phyloP scores from a whole-genome alignment of 495 filamentous ascomycete genomes.

The Tuber melanosporum region DNA sequence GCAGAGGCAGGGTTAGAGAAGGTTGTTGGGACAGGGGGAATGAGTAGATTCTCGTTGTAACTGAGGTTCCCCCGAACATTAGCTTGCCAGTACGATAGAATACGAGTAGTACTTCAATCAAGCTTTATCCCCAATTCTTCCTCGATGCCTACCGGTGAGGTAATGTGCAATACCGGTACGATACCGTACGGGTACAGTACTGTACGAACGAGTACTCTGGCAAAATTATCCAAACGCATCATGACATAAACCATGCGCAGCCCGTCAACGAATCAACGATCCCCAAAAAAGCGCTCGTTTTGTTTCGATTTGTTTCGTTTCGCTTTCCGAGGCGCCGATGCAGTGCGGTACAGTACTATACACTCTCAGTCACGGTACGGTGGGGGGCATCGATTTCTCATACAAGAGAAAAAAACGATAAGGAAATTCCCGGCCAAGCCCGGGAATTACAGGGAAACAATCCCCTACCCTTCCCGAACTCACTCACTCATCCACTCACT shows the following conservation, averaged over 20 bases:
- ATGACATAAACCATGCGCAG: constrained; percentile 4
- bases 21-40: neutral
- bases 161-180: neutral
- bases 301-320: neutral
- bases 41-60: neutral
- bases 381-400: no score
- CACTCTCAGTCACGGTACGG: no score
- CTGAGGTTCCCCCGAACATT: no score
- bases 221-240: neutral
- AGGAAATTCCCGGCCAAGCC: constrained; percentile 1
- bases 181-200: no score
- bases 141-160: neutral
- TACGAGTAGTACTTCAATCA: no score
- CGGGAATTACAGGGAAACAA: neutral
- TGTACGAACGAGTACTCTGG: no score
- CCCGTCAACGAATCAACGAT: neutral
- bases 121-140: neutral
- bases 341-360: neutral
- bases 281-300: neutral
- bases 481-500: constrained; percentile 3
- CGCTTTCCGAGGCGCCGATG: neutral
- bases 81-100: no score
- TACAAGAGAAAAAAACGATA: neutral
- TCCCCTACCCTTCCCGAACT: neutral
- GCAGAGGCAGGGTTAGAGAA: neutral